Percentiles rank a stretch among this genome's conserved stretches.
phyloP scores from a whole-genome alignment of 2,329 filamentous ascomycete species.

The Fonsecaea pugnacius region DNA sequence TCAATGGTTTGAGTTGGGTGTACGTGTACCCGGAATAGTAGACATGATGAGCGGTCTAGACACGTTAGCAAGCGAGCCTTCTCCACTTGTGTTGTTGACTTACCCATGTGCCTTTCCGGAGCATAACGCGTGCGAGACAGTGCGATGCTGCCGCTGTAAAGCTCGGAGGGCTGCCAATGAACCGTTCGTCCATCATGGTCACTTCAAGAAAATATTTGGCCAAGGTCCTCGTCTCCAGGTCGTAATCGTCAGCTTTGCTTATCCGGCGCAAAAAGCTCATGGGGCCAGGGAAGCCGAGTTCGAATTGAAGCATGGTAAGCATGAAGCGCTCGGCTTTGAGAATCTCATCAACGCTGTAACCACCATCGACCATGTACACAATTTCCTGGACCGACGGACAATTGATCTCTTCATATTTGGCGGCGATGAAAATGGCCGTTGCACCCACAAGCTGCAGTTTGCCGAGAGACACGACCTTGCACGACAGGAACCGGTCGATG shows the following conservation, averaged over 20 bases:
- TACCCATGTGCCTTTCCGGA: constrained; percentile 94
- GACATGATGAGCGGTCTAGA: constrained; percentile 76
- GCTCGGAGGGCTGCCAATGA: constrained; percentile 87
- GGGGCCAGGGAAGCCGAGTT: constrained; percentile 96
- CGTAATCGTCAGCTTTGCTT: constrained; percentile 98
- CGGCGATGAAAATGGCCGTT: constrained; percentile 91
- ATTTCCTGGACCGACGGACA: constrained; percentile 94
- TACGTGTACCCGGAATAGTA: constrained; percentile 95
- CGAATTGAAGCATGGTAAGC: constrained; percentile 93
- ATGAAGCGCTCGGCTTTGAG: constrained; percentile 98
- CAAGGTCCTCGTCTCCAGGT: constrained; percentile 89
- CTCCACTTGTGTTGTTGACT: constrained; percentile 44
- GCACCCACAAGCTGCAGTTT: constrained; percentile 96
- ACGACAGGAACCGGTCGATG: constrained; percentile 92
- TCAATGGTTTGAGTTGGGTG: constrained; percentile 75
- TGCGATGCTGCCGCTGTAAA: constrained; percentile 90
- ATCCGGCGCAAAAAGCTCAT: constrained; percentile 98
- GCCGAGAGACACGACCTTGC: constrained; percentile 90
- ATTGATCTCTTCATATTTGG: constrained; percentile 99
- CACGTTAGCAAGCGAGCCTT: constrained; percentile 26
- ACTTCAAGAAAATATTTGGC: constrained; percentile 98
- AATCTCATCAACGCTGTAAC: constrained; percentile 88
- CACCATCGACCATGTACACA: constrained; percentile 95
- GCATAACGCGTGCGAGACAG: constrained; percentile 83
- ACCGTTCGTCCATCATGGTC: constrained; percentile 96